Percentiles rank a stretch among this genome's conserved stretches.
Evolutionary conservation across 306 rosid genomes (phyloP).

Genomic region (Vicia faba): DNA sequence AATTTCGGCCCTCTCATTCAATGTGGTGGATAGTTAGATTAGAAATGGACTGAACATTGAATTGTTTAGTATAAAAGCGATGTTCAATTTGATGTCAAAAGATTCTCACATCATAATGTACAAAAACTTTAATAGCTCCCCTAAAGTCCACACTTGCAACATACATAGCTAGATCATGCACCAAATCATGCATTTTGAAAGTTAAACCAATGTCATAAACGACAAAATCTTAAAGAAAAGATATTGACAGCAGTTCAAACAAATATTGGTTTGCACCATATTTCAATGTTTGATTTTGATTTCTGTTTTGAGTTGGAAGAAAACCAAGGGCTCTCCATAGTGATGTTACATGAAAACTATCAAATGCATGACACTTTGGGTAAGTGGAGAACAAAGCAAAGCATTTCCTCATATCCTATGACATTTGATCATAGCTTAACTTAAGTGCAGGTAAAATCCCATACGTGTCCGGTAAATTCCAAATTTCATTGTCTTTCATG

Average conservation of each 20-base stretch:
- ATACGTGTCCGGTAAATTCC: constrained; percentile 17
- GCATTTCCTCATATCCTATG: constrained; percentile 38
- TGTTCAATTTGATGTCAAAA: no score
- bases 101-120: no score
- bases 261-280: constrained; percentile 30
- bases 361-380: background rate
- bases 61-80: no score
- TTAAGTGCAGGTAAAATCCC: constrained; percentile 38
- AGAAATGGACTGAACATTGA: no score
- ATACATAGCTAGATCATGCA: constrained; percentile 31
- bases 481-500: constrained; percentile 38
- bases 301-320: constrained; percentile 7
- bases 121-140: no score
- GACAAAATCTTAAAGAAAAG: background rate
- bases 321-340: constrained; percentile 43
- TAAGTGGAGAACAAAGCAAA: constrained; percentile 37
- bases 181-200: constrained; percentile 23
- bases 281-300: background rate
- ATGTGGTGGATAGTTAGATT: no score
- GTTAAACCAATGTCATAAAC: background rate
- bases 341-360: background rate
- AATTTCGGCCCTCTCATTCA: no score
- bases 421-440: constrained; percentile 46
- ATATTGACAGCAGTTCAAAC: background rate
- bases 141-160: no score